Evolutionary conservation across 495 filamentous ascomycete genomes (phyloP).

Genomic region (Lasiosphaeria ovina): DNA sequence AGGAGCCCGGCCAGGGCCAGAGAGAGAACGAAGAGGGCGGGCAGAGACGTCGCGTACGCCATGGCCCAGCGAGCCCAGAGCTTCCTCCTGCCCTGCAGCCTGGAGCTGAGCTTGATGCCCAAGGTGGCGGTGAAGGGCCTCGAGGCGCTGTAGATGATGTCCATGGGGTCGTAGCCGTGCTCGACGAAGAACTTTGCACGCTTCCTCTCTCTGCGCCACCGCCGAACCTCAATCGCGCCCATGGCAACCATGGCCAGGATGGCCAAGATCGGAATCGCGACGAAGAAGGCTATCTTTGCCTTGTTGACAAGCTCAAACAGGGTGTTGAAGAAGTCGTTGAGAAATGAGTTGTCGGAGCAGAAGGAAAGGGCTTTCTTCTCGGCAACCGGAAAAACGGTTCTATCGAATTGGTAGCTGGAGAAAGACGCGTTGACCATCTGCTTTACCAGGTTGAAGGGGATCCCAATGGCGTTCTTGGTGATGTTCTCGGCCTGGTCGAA

Average conservation of each 20-base stretch:
- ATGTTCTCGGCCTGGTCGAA: constrained; percentile 81
- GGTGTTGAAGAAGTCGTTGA: constrained; percentile 81
- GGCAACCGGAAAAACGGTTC: constrained; percentile 73
- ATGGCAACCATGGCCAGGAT: constrained; percentile 71
- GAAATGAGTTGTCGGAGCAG: constrained; percentile 78
- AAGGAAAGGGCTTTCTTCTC: constrained; percentile 78
- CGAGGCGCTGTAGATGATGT: constrained; percentile 84
- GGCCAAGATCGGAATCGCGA: constrained; percentile 65
- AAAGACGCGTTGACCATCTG: constrained; percentile 64
- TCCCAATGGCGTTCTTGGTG: constrained; percentile 64
- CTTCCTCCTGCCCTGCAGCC: constrained; percentile 66
- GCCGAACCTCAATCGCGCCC: constrained; percentile 74
- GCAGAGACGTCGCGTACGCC: constrained; percentile 79
- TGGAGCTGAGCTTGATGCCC: constrained; percentile 70
- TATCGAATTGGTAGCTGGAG: constrained; percentile 72
- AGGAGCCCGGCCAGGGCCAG: constrained; percentile 83
- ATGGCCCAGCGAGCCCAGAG: constrained; percentile 78
- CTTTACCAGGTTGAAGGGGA: constrained; percentile 77
- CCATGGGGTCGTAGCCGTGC: constrained; percentile 71
- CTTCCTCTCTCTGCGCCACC: constrained; percentile 70
- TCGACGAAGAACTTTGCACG: constrained; percentile 65
- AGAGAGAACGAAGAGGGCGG: constrained; percentile 83
- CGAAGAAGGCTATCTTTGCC: constrained; percentile 72
- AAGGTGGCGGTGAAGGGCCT: constrained; percentile 67
- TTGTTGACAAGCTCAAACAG: constrained; percentile 58